Evolutionary conservation across 768 basidiomycete species (phyloP).

Genomic region (Podaxis sp.): DNA sequence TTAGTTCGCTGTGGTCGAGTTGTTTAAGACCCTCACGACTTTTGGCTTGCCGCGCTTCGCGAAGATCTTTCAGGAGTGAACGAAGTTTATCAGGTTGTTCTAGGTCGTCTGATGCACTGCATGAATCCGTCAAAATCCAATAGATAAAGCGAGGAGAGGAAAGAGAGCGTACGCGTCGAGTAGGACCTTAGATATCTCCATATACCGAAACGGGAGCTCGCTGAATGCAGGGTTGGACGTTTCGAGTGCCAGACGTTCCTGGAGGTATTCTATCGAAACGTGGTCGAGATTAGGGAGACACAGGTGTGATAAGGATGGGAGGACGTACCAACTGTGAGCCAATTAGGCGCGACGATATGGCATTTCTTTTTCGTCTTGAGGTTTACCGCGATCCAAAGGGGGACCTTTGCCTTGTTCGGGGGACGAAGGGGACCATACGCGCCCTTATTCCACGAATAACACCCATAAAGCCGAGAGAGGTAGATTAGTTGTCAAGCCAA

Average conservation of each 20-base stretch:
- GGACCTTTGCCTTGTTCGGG: slow-evolving; percentile 81
- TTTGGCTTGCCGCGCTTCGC: slow-evolving; percentile 94
- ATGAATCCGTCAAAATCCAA: neutral
- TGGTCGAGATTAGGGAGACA: neutral
- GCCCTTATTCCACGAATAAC: slow-evolving; percentile 48
- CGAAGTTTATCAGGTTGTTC: slow-evolving; percentile 82
- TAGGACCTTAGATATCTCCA: slow-evolving; percentile 88
- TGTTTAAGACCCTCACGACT: slow-evolving; percentile 80
- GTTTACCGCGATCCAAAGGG: slow-evolving; percentile 94
- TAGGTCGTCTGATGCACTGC: slow-evolving; percentile 88
- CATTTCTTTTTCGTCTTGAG: slow-evolving; percentile 95
- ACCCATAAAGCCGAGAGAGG: neutral
- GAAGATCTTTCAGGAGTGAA: slow-evolving; percentile 88
- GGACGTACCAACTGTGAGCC: slow-evolving; percentile 82
- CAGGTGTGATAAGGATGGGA: neutral
- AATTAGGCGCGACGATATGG: slow-evolving; percentile 85
- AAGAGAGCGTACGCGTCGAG: slow-evolving; percentile 76
- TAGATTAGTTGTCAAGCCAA: neutral
- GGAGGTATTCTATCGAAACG: slow-evolving; percentile 67
- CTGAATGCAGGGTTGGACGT: slow-evolving; percentile 74
- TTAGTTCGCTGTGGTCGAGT: slow-evolving; percentile 80
- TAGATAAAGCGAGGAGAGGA: neutral
- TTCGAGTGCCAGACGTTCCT: slow-evolving; percentile 73
- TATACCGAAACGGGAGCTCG: slow-evolving; percentile 80
- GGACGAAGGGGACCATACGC: slow-evolving; percentile 92